Base-by-base conservation (phyloP, 1,284 basidiomycete genomes). In the Mrakiaceae sp. region DNA sequence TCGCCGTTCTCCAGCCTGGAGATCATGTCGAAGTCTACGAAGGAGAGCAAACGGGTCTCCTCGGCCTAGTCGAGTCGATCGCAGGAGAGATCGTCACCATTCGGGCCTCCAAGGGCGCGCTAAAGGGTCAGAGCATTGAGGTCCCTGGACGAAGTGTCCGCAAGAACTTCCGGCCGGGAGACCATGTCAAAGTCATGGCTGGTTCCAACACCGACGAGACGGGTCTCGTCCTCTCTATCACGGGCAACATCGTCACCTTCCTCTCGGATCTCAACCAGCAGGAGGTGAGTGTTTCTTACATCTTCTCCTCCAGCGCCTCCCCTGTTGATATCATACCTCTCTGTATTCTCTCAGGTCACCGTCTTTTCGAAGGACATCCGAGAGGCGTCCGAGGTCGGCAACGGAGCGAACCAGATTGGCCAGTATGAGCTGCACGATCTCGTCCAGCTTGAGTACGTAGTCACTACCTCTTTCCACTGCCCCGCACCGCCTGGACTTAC, bases 21-120 rank as follows among this genome's bases (percentile, higher is more conserved):
- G 95, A 99, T 76, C 90, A 95, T 70, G 86, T 99, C 63, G 95
- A 98, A 74, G 92, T 98, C 46, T 93, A 92, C 70, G 94, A 98
- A 75, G 95, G 96, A 52, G 94, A 97, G 76, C 92, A 97, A 74
- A 82, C 89, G 3, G 95, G 96, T 69, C 84, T 97, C 44, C 85
- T 90, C 69, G 96, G 96, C 78, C 84, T 87, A 3, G 90, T 99
- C 46, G 89, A 94, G 67, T 87, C 91, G 63, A 89, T 98, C 69
- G 81, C 83, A 49, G 85, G 88, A 70, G 92, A 98, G 66, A 83
- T 94, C 16, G 89, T 98, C 58, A 86, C 88, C 2, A 84, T 98
- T 70, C 85, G 85, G 62, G 87, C 87, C 7, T 79, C 87, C 40
- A 87, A 90, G 46, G 81, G 88, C 42, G 91, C 95, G 67, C 81